phyloP scores from a whole-genome alignment of 768 basidiomycete species.

The Hypsizygus marmoreus region DNA sequence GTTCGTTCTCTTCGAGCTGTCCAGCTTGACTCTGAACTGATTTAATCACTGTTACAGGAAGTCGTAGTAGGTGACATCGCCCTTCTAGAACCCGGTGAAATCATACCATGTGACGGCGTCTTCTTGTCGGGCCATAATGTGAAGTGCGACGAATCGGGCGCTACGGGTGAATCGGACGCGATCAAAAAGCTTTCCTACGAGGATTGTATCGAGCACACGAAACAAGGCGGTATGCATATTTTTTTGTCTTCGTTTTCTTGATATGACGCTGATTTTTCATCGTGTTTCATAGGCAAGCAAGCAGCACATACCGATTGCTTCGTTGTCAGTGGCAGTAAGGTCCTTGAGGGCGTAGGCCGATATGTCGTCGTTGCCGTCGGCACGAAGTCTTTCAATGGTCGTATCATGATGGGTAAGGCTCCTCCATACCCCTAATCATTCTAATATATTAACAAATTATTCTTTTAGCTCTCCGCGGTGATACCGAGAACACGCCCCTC shows the following conservation, averaged over 20 bases:
- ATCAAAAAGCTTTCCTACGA: slow-evolving; percentile 85
- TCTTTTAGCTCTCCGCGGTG: slow-evolving; percentile 75
- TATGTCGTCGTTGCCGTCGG: slow-evolving; percentile 96
- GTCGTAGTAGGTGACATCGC: slow-evolving; percentile 94
- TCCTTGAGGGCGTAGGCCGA: slow-evolving; percentile 89
- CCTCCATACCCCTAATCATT: slow-evolving; percentile 7
- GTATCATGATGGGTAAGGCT: slow-evolving; percentile 92
- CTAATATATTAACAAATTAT: slow-evolving; percentile 4
- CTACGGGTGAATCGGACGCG: slow-evolving; percentile 95
- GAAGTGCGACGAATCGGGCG: slow-evolving; percentile 93
- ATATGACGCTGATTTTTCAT: no score
- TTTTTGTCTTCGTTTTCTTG: neutral
- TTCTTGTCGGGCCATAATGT: slow-evolving; percentile 93
- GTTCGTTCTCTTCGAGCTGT: slow-evolving; percentile 35
- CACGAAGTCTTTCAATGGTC: slow-evolving; percentile 90
- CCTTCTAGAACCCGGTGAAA: slow-evolving; percentile 91
- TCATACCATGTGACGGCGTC: slow-evolving; percentile 94
- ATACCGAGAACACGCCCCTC: slow-evolving; percentile 87
- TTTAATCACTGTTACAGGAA: slow-evolving; percentile 50
- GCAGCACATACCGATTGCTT: slow-evolving; percentile 84
- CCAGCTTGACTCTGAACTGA: slow-evolving; percentile 13
- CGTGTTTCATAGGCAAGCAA: slow-evolving; percentile 27
- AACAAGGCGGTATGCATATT: slow-evolving; percentile 22
- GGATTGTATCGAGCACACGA: slow-evolving; percentile 61
- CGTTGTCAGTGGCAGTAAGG: slow-evolving; percentile 87